Base-by-base conservation (phyloP, 169 alveolate genomes). In the Plasmodium inui region DNA sequence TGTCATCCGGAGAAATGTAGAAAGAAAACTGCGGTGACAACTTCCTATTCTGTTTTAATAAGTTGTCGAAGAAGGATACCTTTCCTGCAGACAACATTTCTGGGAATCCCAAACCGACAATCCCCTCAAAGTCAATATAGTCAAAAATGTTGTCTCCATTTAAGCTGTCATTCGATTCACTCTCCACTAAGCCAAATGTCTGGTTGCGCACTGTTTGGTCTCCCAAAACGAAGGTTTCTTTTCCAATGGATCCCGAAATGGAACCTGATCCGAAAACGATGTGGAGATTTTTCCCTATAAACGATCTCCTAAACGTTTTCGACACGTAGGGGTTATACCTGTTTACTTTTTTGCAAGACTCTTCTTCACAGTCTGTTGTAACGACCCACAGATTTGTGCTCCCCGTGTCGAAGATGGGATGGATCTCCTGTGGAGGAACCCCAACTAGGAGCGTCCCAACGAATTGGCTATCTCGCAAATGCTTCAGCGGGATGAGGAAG, bases 251-350 rank as follows among this genome's bases (percentile, higher is more conserved):
- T 12, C 98, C 98, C 8, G 96, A 95, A 19, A 97, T 97, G 17
- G 97, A 95, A 39, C 98, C 98, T 1, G 98, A 97, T 39, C 98
- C 98, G 83, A 97, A 97, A 76, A 93, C 95, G 17, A 97, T 97
- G 39, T 97, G 98, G 9, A 97, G 93, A 53, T 93, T 92, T n/a
- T 92, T 71, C 37, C 96, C 96, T 32, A 82, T 80, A n/a, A 86
- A 84, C 30, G 96, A 55, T 70, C 85, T 79, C 79, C 84, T 90
- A 85, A 93, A 97, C 50, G 97, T 95, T 76, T 84, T 91, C 8
- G 97, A 97, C 28, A 50, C 92, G 22, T 81, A 39, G n/a, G 97
- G 96, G 86, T 93, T 61, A 70, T 86, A 96, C 74, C 94, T 88
- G 34, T 78, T 57, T 28, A 96, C 98, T 53, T 96, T 96, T 88